A percentile compares a stretch with the other conserved stretches of the same genome.
These are phyloP conservation scores for Lasiosphaeriaceae sp. DNA, from an alignment of 495 filamentous ascomycete species.

Conservation along the genomic window DNA sequence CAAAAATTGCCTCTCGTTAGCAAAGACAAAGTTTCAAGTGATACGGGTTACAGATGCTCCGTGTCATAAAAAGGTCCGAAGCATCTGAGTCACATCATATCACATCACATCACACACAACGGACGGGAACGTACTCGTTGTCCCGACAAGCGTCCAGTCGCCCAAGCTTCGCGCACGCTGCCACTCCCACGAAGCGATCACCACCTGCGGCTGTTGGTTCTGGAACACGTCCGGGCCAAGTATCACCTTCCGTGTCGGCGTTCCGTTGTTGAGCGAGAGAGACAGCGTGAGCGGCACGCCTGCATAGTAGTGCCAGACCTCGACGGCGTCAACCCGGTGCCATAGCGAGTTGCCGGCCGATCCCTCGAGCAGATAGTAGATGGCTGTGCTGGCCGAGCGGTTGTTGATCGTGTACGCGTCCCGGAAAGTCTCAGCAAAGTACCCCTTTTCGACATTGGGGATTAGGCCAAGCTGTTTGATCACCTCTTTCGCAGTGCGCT, in stretches of 20 bases:
- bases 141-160: conserved; percentile 46
- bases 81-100: too few species aligned
- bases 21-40: neutral
- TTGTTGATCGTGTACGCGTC: conserved; percentile 27
- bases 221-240: conserved; percentile 40
- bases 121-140: conserved; percentile 28
- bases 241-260: conserved; percentile 16
- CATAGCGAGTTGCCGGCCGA: conserved; percentile 34
- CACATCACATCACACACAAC: too few species aligned
- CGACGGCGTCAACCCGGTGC: conserved; percentile 45
- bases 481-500: conserved; percentile 34
- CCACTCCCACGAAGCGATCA: conserved; percentile 36
- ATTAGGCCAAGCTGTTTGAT: conserved; percentile 35
- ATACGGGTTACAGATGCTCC: too few species aligned
- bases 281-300: conserved; percentile 42
- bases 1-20: neutral
- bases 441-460: conserved; percentile 44
- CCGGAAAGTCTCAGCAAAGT: conserved; percentile 44
- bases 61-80: too few species aligned
- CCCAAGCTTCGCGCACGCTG: conserved; percentile 40
- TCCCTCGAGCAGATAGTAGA: conserved; percentile 49
- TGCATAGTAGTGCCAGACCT: conserved; percentile 50
- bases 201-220: conserved; percentile 39
- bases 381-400: conserved; percentile 45
- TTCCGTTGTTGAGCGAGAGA: conserved; percentile 35